These are phyloP conservation scores for Quercus phellos DNA, from an alignment of 331 rosid genomes.

Conservation along the genomic window DNA sequence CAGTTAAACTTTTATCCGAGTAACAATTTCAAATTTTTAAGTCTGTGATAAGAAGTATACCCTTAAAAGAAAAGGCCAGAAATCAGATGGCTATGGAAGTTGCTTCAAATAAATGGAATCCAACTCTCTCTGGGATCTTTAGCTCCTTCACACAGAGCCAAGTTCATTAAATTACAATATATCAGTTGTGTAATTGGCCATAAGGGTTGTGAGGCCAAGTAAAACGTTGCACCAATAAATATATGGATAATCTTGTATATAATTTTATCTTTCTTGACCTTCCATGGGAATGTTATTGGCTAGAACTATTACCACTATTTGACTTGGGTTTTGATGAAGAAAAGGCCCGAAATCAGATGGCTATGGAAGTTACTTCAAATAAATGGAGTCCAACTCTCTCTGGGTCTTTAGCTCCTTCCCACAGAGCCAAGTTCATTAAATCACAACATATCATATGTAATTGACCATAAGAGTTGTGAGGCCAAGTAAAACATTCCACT, in stretches of 20 bases:
- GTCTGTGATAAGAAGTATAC: neutral
- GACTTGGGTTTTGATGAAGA: neutral
- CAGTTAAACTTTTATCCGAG: too few species aligned
- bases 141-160: too few species aligned
- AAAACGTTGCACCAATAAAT: neutral
- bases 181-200: conserved; percentile 11
- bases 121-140: too few species aligned
- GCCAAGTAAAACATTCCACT: neutral
- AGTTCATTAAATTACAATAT: neutral
- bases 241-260: neutral
- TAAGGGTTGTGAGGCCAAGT: neutral
- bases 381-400: too few species aligned
- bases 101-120: neutral
- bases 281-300: neutral
- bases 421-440: too few species aligned
- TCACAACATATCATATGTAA: neutral
- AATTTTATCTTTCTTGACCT: neutral
- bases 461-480: neutral
- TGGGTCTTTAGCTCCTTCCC: too few species aligned
- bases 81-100: neutral
- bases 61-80: neutral
- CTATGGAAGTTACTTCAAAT: neutral
- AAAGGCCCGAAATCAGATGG: conserved; percentile 1
- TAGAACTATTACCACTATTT: neutral
- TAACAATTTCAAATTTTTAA: too few species aligned